Evolutionary conservation across 2,329 filamentous ascomycete genomes (phyloP).

Genomic region (Monosporascus sp.): DNA sequence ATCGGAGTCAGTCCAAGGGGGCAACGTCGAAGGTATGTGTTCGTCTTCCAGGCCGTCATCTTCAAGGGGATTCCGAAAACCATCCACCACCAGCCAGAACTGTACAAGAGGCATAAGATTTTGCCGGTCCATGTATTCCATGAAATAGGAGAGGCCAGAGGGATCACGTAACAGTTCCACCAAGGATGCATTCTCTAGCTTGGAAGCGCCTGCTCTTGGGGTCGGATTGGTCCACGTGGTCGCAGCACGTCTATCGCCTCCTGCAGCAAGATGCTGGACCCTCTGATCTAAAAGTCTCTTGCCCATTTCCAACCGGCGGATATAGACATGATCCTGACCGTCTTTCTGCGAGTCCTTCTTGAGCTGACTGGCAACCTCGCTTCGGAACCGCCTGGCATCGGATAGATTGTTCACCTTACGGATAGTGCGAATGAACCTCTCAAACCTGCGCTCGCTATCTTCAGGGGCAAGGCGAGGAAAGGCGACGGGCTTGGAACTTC

Average conservation of each 20-base stretch:
- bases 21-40: constrained; percentile 53
- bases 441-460: constrained; percentile 88
- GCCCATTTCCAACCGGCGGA: constrained; percentile 85
- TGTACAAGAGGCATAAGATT: constrained; percentile 84
- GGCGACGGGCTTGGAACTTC: constrained; percentile 54
- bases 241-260: constrained; percentile 45
- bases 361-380: constrained; percentile 85
- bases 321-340: constrained; percentile 76
- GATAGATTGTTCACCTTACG: constrained; percentile 85
- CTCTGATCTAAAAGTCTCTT: constrained; percentile 86
- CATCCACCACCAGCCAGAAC: constrained; percentile 97
- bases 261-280: constrained; percentile 72
- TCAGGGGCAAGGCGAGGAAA: constrained; percentile 76
- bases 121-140: constrained; percentile 98
- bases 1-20: constrained; percentile 77
- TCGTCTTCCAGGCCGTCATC: constrained; percentile 69
- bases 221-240: constrained; percentile 25
- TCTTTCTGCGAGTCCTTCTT: constrained; percentile 77
- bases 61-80: constrained; percentile 89
- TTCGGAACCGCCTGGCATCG: constrained; percentile 86
- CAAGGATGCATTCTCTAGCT: constrained; percentile 68
- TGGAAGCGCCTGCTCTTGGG: constrained; percentile 42
- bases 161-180: constrained; percentile 85
- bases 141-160: constrained; percentile 92
- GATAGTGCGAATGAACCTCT: constrained; percentile 87